These are phyloP conservation scores for Calonectria leucothoes DNA, from an alignment of 2,329 filamentous ascomycete genomes.

Conservation along the genomic window DNA sequence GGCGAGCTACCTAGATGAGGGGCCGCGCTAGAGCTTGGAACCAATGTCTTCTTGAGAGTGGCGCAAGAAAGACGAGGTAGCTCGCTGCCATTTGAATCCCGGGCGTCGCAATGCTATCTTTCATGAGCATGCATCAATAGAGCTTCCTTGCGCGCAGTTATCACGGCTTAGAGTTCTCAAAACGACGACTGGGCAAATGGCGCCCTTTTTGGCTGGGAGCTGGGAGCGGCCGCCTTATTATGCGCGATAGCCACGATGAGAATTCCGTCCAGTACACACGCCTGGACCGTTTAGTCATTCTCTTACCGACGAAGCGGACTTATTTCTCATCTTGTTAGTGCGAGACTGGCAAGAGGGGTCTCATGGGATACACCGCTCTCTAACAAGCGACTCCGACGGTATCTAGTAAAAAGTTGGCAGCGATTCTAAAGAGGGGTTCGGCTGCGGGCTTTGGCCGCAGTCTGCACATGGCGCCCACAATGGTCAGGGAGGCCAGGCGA, in stretches of 20 bases:
- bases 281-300: not conserved
- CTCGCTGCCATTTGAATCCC: constrained; percentile 14
- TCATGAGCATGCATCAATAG: constrained; percentile 4
- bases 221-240: constrained; percentile 10
- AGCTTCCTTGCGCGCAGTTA: not conserved
- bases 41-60: constrained; percentile 27
- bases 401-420: constrained; percentile 13
- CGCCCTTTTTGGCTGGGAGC: not conserved
- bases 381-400: constrained; percentile 10
- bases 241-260: not conserved
- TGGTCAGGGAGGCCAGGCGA: constrained; percentile 26
- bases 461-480: constrained; percentile 21
- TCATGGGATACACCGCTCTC: constrained; percentile 18
- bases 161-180: not conserved
- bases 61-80: constrained; percentile 20
- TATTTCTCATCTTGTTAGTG: constrained; percentile 13
- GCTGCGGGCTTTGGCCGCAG: constrained; percentile 13
- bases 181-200: not conserved
- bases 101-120: constrained; percentile 16
- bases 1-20: constrained; percentile 10
- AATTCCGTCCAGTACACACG: not conserved
- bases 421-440: constrained; percentile 17
- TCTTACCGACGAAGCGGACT: not conserved
- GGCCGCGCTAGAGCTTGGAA: constrained; percentile 16
- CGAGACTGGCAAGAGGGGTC: constrained; percentile 5